Conservation (phyloP, 805 yeast species). For the Wickerhamiella kurtzmanii region DNA sequence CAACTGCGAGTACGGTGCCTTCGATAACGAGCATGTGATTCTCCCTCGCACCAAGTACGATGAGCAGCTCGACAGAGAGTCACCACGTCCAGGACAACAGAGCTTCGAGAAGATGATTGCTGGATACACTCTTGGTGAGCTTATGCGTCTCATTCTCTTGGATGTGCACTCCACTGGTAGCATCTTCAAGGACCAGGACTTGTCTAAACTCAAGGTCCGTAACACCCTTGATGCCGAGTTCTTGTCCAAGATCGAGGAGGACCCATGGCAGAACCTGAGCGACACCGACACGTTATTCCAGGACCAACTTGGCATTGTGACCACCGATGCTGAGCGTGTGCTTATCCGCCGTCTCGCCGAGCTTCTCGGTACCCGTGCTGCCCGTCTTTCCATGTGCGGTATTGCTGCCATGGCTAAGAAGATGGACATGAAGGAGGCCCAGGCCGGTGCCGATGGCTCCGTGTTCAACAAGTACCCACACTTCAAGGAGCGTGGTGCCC, state of each 20-base stretch:
- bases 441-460: constrained; percentile 96
- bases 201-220: constrained; percentile 43
- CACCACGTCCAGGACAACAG: constrained; percentile 96
- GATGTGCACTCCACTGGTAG: constrained; percentile 55
- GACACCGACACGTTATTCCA: constrained; percentile 60
- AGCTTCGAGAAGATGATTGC: constrained; percentile 94
- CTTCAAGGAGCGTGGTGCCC: constrained; percentile 78
- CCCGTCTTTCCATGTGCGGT: constrained; percentile 87
- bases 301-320: constrained; percentile 42
- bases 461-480: constrained; percentile 89
- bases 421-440: constrained; percentile 54
- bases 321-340: constrained; percentile 68
- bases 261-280: constrained; percentile 69
- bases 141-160: constrained; percentile 63
- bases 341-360: constrained; percentile 72
- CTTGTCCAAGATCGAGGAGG: constrained; percentile 79
- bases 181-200: constrained; percentile 59
- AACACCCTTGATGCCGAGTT: constrained; percentile 80
- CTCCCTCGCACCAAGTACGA: constrained; percentile 90
- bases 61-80: constrained; percentile 59
- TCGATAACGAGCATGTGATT: constrained; percentile 73
- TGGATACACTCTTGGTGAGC: constrained; percentile 91
- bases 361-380: constrained; percentile 81
- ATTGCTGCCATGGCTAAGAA: constrained; percentile 86
- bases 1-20: constrained; percentile 97